A percentile compares a stretch with the other conserved stretches of the same genome.
Conservation (phyloP, 192 early-diverging fungal species). For the Coemansia sp. region DNA sequence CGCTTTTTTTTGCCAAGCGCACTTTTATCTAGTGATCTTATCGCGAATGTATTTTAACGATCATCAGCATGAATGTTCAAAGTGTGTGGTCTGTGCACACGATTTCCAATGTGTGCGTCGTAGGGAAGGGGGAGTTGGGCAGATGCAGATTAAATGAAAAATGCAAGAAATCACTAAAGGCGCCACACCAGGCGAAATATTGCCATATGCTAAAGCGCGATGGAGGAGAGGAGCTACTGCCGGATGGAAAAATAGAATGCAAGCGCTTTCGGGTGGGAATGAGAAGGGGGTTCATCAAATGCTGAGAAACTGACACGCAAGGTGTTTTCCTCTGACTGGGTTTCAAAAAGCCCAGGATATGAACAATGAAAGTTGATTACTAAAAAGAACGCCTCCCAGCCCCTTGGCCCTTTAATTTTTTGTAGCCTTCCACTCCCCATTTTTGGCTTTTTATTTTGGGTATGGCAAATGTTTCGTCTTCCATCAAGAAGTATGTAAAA, state of each 20-base stretch:
- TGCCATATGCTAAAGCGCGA: background rate
- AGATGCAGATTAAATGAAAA: background rate
- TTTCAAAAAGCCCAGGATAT: background rate
- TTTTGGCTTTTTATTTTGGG: background rate
- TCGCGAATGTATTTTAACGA: no score
- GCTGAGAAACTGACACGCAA: background rate
- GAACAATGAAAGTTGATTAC: background rate
- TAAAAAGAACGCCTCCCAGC: conserved; percentile 1
- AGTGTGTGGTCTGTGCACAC: background rate
- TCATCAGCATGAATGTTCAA: background rate
- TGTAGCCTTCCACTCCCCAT: background rate
- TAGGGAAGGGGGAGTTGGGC: background rate
- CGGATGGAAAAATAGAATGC: background rate
- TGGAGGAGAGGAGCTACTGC: background rate
- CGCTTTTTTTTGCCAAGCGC: background rate
- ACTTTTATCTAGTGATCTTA: no score
- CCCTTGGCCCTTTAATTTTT: background rate
- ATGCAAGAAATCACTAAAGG: background rate
- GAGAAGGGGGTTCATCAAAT: background rate
- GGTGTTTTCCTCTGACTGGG: background rate
- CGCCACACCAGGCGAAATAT: background rate
- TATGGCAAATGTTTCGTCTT: background rate
- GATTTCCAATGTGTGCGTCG: background rate
- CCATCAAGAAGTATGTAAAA: background rate
- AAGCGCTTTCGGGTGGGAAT: background rate